Conservation (phyloP, 225 moss, liverwort and hornwort species). For the Marchantia paleacea region DNA sequence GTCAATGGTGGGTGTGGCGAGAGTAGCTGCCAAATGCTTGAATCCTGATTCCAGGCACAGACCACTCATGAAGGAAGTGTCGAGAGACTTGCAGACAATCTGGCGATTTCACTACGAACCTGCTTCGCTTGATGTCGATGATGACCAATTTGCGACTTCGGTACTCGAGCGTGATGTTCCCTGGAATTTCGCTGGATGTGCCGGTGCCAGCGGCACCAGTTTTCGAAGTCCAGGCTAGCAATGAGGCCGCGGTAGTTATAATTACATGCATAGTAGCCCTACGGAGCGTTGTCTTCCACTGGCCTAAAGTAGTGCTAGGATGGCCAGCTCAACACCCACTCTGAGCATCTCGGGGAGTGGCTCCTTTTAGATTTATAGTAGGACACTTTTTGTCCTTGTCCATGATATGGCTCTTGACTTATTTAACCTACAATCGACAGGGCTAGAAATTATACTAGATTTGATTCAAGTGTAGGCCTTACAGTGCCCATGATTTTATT, state of each 20-base stretch:
- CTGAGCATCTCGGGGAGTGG: too few species aligned
- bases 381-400: too few species aligned
- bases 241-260: not conserved
- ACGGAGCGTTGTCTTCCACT: not conserved
- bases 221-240: not conserved
- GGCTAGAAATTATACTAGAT: too few species aligned
- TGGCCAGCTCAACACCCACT: too few species aligned
- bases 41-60: not conserved
- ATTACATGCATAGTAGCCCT: not conserved
- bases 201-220: conserved; percentile 2
- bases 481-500: too few species aligned
- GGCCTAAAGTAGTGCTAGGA: too few species aligned
- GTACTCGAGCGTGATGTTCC: conserved; percentile 5
- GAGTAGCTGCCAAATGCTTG: not conserved
- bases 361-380: too few species aligned
- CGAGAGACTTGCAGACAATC: not conserved
- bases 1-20: not conserved
- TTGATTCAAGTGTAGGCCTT: too few species aligned
- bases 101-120: conserved; percentile 5
- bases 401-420: too few species aligned
- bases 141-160: not conserved
- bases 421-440: too few species aligned
- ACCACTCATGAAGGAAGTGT: not conserved
- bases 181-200: conserved; percentile 9
- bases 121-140: conserved; percentile 2